These are phyloP conservation scores for Jasminum sambac DNA, from an alignment of 257 asterid species.

Conservation along the genomic window DNA sequence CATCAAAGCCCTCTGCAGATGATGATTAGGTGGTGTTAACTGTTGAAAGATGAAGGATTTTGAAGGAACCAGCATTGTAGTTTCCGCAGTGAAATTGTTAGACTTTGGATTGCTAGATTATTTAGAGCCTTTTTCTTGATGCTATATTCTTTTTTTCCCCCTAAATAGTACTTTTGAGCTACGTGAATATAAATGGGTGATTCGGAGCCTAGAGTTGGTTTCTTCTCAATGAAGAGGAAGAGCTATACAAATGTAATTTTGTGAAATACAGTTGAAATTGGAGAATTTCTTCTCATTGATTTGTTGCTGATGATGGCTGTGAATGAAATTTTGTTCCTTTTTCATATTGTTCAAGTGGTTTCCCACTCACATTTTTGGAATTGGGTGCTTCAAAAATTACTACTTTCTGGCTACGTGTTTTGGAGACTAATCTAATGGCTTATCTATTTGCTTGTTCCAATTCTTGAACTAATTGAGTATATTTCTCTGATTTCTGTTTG, in stretches of 20 bases:
- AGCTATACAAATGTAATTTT: background rate
- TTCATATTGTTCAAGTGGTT: no score
- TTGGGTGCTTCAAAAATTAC: background rate
- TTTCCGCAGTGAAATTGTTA: background rate
- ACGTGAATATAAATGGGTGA: background rate
- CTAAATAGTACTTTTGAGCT: no score
- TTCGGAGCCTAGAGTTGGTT: slow-evolving; percentile 1
- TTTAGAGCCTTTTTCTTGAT: background rate
- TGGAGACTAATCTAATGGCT: background rate
- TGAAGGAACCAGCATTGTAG: background rate
- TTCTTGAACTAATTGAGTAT: no score
- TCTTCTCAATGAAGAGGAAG: background rate
- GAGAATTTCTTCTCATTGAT: no score
- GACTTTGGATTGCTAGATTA: background rate
- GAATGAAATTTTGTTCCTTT: no score
- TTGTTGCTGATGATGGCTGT: no score
- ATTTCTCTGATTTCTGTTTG: no score
- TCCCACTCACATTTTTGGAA: background rate
- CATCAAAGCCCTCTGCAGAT: slow-evolving; percentile 55
- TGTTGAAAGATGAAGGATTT: background rate
- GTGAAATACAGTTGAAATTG: background rate
- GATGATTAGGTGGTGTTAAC: slow-evolving; percentile 45
- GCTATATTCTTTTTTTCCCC: background rate
- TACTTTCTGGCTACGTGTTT: background rate
- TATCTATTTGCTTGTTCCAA: no score